Evolutionary conservation across 306 rosid genomes (phyloP).

Genomic region (Cucumis melo): DNA sequence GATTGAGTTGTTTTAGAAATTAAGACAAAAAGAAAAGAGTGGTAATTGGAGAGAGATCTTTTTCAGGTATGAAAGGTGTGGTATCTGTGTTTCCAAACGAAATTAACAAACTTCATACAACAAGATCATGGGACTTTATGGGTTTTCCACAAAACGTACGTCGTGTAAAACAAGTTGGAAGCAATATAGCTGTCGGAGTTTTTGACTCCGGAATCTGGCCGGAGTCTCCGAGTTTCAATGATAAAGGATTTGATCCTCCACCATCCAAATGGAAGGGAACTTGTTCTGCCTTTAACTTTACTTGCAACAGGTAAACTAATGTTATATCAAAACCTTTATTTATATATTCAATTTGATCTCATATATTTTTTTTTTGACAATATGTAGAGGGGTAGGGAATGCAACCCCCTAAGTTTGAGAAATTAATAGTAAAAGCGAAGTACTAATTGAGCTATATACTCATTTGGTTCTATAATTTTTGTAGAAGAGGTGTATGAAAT

Average conservation of each 20-base stretch:
- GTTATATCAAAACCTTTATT: too few relatives aligned
- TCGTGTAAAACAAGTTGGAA: constrained; percentile 8
- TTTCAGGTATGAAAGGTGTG: constrained; percentile 26
- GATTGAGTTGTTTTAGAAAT: too few relatives aligned
- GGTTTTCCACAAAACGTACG: constrained; percentile 10
- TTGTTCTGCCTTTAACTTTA: constrained; percentile 17
- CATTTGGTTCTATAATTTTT: too few relatives aligned
- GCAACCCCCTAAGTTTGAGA: too few relatives aligned
- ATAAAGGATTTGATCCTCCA: constrained; percentile 24
- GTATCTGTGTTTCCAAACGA: constrained; percentile 32
- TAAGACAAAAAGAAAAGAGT: too few relatives aligned
- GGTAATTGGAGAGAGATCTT: too few relatives aligned
- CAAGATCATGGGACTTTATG: constrained; percentile 47
- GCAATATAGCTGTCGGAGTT: constrained; percentile 29
- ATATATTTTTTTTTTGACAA: too few relatives aligned
- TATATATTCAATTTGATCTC: too few relatives aligned
- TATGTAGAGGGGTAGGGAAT: too few relatives aligned
- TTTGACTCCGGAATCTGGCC: constrained; percentile 40
- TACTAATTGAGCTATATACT: too few relatives aligned
- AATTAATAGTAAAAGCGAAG: too few relatives aligned
- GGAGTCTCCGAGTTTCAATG: constrained; percentile 27
- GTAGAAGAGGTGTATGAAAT: too few relatives aligned
- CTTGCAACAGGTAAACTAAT: constrained; percentile 23
- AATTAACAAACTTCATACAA: constrained; percentile 22
- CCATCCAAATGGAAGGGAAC: constrained; percentile 40